Percentiles rank a stretch among this genome's conserved stretches.
Evolutionary conservation across 768 basidiomycete genomes (phyloP).

Genomic region (Termitomyces sp.): DNA sequence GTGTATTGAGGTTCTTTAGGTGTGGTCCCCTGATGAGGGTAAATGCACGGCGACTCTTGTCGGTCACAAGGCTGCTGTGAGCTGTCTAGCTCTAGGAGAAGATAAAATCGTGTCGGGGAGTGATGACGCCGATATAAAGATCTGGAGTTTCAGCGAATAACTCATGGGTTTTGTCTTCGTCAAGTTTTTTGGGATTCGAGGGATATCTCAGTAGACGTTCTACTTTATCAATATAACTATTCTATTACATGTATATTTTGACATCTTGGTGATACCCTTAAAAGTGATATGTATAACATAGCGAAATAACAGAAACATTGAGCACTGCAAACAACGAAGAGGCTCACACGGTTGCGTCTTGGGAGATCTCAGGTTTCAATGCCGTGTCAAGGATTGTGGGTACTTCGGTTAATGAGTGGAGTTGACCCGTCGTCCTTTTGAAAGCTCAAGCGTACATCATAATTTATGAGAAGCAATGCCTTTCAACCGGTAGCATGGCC

Average conservation of each 20-base stretch:
- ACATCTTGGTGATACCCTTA: not conserved
- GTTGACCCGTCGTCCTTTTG: no score
- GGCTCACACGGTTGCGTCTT: not conserved
- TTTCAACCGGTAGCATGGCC: conserved; percentile 58
- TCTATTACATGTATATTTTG: conserved; percentile 2
- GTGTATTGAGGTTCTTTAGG: conserved; percentile 35
- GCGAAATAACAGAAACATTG: not conserved
- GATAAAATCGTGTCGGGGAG: conserved; percentile 97
- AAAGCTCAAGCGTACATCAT: no score
- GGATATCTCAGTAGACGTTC: not conserved
- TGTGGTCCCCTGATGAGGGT: conserved; percentile 92
- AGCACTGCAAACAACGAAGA: not conserved
- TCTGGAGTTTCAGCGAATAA: conserved; percentile 70
- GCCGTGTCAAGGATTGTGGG: no score
- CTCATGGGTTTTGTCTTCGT: not conserved
- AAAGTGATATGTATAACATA: not conserved
- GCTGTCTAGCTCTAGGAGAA: conserved; percentile 83
- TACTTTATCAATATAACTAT: conserved; percentile 1
- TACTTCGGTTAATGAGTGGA: no score
- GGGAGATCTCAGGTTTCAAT: no score
- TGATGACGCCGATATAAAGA: conserved; percentile 82
- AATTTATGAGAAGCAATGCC: fast-evolving
- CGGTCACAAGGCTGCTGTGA: conserved; percentile 93
- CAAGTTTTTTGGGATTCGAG: not conserved
- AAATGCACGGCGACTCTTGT: conserved; percentile 85